A percentile compares a stretch with the other conserved stretches of the same genome.
These are phyloP conservation scores for Ophiosphaerella korrae DNA, from an alignment of 2,329 filamentous ascomycete species.

Conservation along the genomic window DNA sequence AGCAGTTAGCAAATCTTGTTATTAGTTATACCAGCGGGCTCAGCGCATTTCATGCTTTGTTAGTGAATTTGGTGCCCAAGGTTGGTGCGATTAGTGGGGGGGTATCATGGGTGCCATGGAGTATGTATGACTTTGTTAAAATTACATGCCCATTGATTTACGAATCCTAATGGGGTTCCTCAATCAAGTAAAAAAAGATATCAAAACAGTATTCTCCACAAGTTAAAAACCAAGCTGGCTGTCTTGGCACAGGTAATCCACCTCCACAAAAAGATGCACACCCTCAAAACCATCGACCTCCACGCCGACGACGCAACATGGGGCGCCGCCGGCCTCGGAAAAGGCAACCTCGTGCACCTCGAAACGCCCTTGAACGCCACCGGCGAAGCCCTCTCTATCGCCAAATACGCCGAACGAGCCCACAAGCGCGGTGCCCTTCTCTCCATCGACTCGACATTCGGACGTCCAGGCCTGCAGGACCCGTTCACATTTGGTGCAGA, in stretches of 20 bases:
- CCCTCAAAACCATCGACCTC: conserved; percentile 73
- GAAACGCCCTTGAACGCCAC: conserved; percentile 94
- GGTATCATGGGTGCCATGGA: conserved; percentile 88
- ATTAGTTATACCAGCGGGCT: conserved; percentile 86
- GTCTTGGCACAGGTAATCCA: conserved; percentile 59
- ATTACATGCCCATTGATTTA: too few relatives aligned
- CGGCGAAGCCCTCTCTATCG: conserved; percentile 78
- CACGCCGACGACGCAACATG: conserved; percentile 59
- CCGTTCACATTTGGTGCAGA: conserved; percentile 84
- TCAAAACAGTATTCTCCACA: background rate
- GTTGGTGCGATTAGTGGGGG: conserved; percentile 81
- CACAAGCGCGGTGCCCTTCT: conserved; percentile 74
- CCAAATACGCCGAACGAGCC: conserved; percentile 72
- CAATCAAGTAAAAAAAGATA: too few relatives aligned
- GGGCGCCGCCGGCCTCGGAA: conserved; percentile 66
- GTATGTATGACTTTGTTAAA: conserved; percentile 36
- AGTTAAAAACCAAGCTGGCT: background rate
- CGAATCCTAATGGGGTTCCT: too few relatives aligned
- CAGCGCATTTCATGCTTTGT: conserved; percentile 83
- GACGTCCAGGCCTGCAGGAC: conserved; percentile 84
- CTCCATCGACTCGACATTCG: conserved; percentile 90
- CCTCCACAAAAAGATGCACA: conserved; percentile 75
- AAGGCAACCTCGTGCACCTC: conserved; percentile 85
- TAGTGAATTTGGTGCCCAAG: conserved; percentile 82
- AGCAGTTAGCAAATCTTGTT: conserved; percentile 52